Evolutionary conservation across 2,329 filamentous ascomycete genomes (phyloP).

Genomic region (Ophiostoma quercus): DNA sequence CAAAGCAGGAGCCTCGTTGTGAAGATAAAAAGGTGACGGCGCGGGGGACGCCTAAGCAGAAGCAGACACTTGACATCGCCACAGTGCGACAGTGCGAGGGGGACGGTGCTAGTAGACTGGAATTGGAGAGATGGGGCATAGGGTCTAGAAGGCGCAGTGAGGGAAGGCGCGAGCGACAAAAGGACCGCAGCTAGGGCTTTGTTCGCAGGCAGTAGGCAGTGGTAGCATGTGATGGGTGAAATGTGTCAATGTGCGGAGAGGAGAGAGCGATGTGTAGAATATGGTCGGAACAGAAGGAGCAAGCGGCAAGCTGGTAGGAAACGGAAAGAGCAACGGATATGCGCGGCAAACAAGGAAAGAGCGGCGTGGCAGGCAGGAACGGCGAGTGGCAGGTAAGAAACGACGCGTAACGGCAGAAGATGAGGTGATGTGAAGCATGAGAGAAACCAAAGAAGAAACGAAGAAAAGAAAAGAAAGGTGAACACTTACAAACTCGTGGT

Average conservation of each 20-base stretch:
- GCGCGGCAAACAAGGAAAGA: not conserved
- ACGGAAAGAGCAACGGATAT: not conserved
- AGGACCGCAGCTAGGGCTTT: not conserved
- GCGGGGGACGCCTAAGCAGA: not conserved
- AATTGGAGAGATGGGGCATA: not conserved
- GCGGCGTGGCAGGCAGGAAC: not conserved
- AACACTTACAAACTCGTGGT: constrained; percentile 41
- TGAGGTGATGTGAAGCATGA: not conserved
- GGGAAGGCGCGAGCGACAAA: not conserved
- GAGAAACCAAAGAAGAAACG: not conserved
- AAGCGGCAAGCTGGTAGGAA: no score
- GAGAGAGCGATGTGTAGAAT: no score
- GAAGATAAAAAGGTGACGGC: not conserved
- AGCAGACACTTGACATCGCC: not conserved
- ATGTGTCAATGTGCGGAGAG: not conserved
- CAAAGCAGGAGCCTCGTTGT: no score
- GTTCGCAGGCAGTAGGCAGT: not conserved
- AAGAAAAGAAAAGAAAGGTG: not conserved
- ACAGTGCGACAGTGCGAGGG: not conserved
- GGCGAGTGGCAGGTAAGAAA: not conserved
- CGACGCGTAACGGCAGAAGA: not conserved
- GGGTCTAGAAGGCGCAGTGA: not conserved
- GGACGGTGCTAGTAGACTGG: not conserved
- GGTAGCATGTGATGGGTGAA: no score
- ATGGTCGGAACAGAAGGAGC: not conserved